These are phyloP conservation scores for Coemansia sp. DNA, from an alignment of 192 early-diverging fungal species.

Conservation along the genomic window DNA sequence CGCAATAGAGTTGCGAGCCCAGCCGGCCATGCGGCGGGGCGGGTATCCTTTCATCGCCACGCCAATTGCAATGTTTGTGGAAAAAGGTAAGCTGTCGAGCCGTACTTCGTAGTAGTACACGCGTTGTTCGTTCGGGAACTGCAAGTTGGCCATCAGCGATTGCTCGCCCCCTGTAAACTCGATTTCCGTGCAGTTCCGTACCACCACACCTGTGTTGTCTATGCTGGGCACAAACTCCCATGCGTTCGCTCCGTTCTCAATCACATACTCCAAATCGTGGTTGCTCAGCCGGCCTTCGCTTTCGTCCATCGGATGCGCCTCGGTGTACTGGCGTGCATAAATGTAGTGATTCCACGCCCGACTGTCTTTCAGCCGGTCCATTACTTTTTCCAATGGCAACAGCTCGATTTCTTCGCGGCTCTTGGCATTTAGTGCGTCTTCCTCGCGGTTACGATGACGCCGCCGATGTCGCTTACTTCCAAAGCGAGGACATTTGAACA, in stretches of 20 bases:
- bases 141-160: slow-evolving; percentile 40
- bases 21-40: slow-evolving; percentile 66
- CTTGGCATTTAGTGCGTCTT: slow-evolving; percentile 4
- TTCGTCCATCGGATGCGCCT: slow-evolving; percentile 46
- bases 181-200: slow-evolving; percentile 36
- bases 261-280: slow-evolving; percentile 31
- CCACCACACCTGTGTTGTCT: slow-evolving; percentile 23
- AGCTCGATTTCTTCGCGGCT: slow-evolving; percentile 22
- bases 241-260: slow-evolving; percentile 43
- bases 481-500: neutral
- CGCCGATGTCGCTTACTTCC: neutral
- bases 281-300: slow-evolving; percentile 30
- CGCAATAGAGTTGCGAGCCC: slow-evolving; percentile 67
- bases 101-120: slow-evolving; percentile 52
- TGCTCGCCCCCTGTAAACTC: slow-evolving; percentile 39
- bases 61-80: slow-evolving; percentile 66
- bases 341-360: slow-evolving; percentile 37
- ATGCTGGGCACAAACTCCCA: slow-evolving; percentile 35
- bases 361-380: slow-evolving; percentile 26
- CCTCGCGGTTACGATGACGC: slow-evolving; percentile 3
- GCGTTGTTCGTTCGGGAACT: slow-evolving; percentile 51
- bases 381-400: slow-evolving; percentile 28
- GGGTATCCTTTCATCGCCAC: slow-evolving; percentile 67
- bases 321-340: slow-evolving; percentile 56
- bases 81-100: slow-evolving; percentile 54